Evolutionary conservation across 768 basidiomycete genomes (phyloP).

Genomic region (Serpula lacrymans): DNA sequence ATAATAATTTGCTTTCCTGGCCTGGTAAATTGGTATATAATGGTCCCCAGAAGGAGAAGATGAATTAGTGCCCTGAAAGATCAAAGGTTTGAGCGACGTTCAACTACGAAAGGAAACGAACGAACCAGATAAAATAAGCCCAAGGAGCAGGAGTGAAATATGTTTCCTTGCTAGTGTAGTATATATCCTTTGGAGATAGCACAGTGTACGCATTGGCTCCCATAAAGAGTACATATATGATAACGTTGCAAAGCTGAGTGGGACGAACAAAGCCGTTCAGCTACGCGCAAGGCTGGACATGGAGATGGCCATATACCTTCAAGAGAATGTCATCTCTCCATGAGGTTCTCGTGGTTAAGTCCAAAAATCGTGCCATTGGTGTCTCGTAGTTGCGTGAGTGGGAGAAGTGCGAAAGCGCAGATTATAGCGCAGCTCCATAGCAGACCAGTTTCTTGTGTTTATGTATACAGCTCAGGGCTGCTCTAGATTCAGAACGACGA

Average conservation of each 20-base stretch:
- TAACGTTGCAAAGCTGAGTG: slow-evolving; percentile 52
- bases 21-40: slow-evolving; percentile 58
- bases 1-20: slow-evolving; percentile 55
- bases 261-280: neutral
- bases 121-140: slow-evolving; percentile 60
- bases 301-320: slow-evolving; percentile 38
- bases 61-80: slow-evolving; percentile 55
- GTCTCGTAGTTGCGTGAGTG: slow-evolving; percentile 3
- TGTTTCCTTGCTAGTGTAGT: slow-evolving; percentile 51
- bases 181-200: slow-evolving; percentile 48
- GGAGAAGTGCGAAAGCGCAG: slow-evolving; percentile 9
- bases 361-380: slow-evolving; percentile 23
- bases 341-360: slow-evolving; percentile 17
- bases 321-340: slow-evolving; percentile 51
- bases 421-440: too few species aligned
- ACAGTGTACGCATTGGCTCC: slow-evolving; percentile 62
- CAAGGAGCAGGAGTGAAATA: slow-evolving; percentile 67
- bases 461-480: too few species aligned
- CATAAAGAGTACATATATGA: slow-evolving; percentile 53
- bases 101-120: neutral
- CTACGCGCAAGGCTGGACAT: neutral
- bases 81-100: neutral
- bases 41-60: slow-evolving; percentile 59
- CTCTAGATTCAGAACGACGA: too few species aligned
- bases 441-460: too few species aligned